phyloP scores from a whole-genome alignment of 202 grass and related monocot species.

The Setaria italica region DNA sequence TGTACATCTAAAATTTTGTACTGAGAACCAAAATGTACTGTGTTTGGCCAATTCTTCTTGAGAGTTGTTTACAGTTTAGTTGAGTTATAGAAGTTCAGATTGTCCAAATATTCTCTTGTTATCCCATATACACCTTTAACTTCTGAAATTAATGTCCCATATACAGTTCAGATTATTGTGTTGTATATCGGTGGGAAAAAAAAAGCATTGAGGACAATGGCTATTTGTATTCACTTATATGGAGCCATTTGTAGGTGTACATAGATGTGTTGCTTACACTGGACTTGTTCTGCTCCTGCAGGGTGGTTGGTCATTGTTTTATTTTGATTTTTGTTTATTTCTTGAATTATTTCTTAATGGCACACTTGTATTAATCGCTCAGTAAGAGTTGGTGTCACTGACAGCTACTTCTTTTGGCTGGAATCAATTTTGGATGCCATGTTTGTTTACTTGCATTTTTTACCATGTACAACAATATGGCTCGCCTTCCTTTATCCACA shows the following conservation, averaged over 20 bases:
- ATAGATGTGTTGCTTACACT: slow-evolving; percentile 31
- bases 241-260: slow-evolving; percentile 9
- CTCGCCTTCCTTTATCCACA: too few species aligned
- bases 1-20: too few species aligned
- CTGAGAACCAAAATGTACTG: too few species aligned
- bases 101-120: too few species aligned
- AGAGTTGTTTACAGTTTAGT: too few species aligned
- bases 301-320: background rate
- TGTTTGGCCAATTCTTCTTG: too few species aligned
- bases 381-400: slow-evolving; percentile 15
- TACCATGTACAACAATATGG: too few species aligned
- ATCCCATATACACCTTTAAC: too few species aligned
- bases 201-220: background rate
- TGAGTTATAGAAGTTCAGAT: too few species aligned
- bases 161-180: background rate
- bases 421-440: background rate
- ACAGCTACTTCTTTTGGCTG: slow-evolving; percentile 14
- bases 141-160: too few species aligned
- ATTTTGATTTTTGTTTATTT: slow-evolving; percentile 8
- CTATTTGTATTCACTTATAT: slow-evolving; percentile 30
- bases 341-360: background rate
- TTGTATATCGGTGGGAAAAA: background rate
- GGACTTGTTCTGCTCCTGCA: slow-evolving; percentile 32
- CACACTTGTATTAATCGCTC: slow-evolving; percentile 17
- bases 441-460: too few species aligned